phyloP scores from a whole-genome alignment of 257 asterid genomes.

The Lantana camara region DNA sequence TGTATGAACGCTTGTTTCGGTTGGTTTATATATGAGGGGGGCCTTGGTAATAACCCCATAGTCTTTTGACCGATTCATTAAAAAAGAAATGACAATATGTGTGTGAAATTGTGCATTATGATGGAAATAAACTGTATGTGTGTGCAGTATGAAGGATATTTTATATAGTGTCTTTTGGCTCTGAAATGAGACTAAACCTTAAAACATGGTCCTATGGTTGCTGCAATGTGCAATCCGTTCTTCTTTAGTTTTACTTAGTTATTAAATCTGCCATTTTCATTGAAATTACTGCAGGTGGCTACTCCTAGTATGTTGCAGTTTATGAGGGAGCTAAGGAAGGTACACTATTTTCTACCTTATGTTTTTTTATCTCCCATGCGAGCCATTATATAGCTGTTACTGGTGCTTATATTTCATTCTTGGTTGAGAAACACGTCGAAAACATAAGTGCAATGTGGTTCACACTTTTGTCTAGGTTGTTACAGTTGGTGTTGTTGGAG shows the following conservation, averaged over 20 bases:
- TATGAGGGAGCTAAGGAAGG: constrained; percentile 83
- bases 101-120: not conserved
- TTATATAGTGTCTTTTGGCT: constrained; percentile 1
- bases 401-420: not conserved
- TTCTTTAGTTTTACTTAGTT: not conserved
- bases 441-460: not conserved
- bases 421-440: not conserved
- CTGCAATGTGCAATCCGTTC: not conserved
- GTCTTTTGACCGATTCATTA: too few relatives aligned
- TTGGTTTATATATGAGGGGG: too few relatives aligned
- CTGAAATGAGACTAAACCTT: not conserved
- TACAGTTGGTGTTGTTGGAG: constrained; percentile 94
- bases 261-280: constrained; percentile 16
- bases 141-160: not conserved
- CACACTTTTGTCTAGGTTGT: constrained; percentile 58
- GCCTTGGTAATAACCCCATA: too few relatives aligned
- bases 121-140: too few relatives aligned
- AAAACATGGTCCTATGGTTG: not conserved
- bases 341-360: constrained; percentile 21
- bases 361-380: not conserved
- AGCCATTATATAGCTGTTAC: not conserved
- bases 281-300: constrained; percentile 47
- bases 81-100: too few relatives aligned
- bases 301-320: constrained; percentile 78
- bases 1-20: too few relatives aligned